A percentile compares a stretch with the other conserved stretches of the same genome.
Conservation (phyloP, 2,329 filamentous ascomycete species). For the Exserohilum rostratum region DNA sequence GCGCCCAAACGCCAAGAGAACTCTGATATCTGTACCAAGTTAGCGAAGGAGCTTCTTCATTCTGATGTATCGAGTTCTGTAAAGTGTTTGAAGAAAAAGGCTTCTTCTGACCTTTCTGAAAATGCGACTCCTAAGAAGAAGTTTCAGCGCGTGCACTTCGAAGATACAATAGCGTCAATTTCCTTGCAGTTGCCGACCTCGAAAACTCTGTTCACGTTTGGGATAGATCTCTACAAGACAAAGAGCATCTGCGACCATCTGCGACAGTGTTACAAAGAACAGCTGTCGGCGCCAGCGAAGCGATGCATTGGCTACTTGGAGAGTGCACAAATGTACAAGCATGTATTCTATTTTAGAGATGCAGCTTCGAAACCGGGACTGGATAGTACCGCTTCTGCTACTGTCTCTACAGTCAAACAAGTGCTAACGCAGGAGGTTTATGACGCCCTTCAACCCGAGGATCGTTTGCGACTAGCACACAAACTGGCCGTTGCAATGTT, state of each 20-base stretch:
- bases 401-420: too few relatives aligned
- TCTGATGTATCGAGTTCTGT: not conserved
- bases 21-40: not conserved
- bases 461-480: slow-evolving; percentile 27
- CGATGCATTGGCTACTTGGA: slow-evolving; percentile 30
- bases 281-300: not conserved
- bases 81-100: slow-evolving; percentile 23
- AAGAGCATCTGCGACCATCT: slow-evolving; percentile 34
- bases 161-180: not conserved
- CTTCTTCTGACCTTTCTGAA: slow-evolving; percentile 13
- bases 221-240: slow-evolving; percentile 28
- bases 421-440: slow-evolving; percentile 8
- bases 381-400: too few relatives aligned
- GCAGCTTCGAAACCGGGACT: too few relatives aligned
- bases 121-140: slow-evolving; percentile 9
- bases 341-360: too few relatives aligned
- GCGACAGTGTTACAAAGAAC: slow-evolving; percentile 16
- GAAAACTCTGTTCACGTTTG: not conserved
- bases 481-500: slow-evolving; percentile 23
- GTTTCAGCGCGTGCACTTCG: not conserved
- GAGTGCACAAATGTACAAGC: too few relatives aligned
- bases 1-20: not conserved
- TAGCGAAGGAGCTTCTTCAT: not conserved
- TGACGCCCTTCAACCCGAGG: slow-evolving; percentile 11
- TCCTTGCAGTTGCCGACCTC: not conserved